Evolutionary conservation across 805 yeast species (phyloP).

Genomic region (Wickerhamiella siamensis): DNA sequence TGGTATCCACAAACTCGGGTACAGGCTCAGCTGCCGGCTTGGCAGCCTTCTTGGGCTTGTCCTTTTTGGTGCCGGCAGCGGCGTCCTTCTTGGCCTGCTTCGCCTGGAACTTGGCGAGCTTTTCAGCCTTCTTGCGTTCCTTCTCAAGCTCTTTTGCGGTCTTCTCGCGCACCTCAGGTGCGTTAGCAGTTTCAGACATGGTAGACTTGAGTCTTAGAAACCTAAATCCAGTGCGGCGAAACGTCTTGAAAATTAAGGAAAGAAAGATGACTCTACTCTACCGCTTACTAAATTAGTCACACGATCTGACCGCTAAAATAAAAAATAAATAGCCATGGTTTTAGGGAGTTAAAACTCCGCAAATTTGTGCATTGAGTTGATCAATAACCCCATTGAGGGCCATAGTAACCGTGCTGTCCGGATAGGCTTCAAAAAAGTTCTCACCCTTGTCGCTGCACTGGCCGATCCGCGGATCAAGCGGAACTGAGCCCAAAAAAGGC

Average conservation of each 20-base stretch:
- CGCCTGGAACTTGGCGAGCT: constrained; percentile 75
- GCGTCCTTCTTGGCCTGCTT: constrained; percentile 49
- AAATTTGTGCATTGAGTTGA: constrained; percentile 13
- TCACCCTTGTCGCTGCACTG: constrained; percentile 75
- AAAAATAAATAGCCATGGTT: no score
- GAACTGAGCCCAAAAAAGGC: constrained; percentile 81
- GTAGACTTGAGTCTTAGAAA: neutral
- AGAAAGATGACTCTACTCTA: no score
- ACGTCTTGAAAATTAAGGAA: neutral
- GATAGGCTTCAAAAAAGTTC: constrained; percentile 59
- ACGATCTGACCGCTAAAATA: no score
- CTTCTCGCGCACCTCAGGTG: constrained; percentile 30
- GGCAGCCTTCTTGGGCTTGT: constrained; percentile 30
- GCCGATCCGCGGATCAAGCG: constrained; percentile 91
- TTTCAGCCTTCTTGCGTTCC: constrained; percentile 78
- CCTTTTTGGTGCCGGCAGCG: constrained; percentile 25
- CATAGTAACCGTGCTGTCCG: constrained; percentile 84
- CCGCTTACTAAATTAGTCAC: no score
- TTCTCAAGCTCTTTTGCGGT: constrained; percentile 73
- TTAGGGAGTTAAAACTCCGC: neutral
- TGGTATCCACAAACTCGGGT: constrained; percentile 76
- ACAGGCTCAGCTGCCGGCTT: constrained; percentile 60
- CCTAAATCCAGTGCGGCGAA: neutral
- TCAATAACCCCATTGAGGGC: constrained; percentile 71
- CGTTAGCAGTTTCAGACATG: constrained; percentile 3